Evolutionary conservation across 345 rosid species (phyloP).

Genomic region (Populus alba): DNA sequence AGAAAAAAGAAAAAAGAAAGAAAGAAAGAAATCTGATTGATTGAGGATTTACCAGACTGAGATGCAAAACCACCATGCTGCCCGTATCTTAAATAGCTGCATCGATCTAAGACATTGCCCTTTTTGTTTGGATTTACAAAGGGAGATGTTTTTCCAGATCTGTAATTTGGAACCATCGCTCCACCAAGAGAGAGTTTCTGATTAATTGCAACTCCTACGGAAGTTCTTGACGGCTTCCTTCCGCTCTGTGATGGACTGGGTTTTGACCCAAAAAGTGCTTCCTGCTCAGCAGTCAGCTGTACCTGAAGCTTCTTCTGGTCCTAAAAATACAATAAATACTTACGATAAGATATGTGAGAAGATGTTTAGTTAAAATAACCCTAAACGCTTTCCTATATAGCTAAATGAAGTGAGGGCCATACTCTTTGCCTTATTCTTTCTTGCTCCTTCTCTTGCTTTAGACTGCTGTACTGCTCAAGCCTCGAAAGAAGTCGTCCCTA

Average conservation of each 20-base stretch:
- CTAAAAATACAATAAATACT: constrained; percentile 25
- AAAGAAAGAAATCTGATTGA: neutral
- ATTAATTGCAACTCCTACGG: constrained; percentile 33
- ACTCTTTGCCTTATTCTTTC: constrained; percentile 62
- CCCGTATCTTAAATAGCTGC: constrained; percentile 18
- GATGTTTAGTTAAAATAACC: neutral
- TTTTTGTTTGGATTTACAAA: constrained; percentile 25
- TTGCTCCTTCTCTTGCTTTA: constrained; percentile 55
- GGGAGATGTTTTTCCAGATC: constrained; percentile 37
- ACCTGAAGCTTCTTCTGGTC: constrained; percentile 64
- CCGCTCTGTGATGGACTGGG: constrained; percentile 54
- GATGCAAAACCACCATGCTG: constrained; percentile 23
- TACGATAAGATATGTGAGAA: neutral
- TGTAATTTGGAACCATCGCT: constrained; percentile 49
- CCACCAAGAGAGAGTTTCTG: constrained; percentile 66
- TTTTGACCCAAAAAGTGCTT: constrained; percentile 58
- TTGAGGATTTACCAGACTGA: constrained; percentile 24
- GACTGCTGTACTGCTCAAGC: constrained; percentile 55
- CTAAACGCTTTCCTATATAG: neutral
- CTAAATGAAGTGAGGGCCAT: constrained; percentile 15
- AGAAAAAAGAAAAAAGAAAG: too few relatives aligned
- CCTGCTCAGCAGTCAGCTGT: constrained; percentile 59
- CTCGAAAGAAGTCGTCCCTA: constrained; percentile 55
- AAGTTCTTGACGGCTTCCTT: constrained; percentile 45
- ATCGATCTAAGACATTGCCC: constrained; percentile 27